Evolutionary conservation across 176 grass and related monocot species (phyloP), one percentile per base, ranked within the genome.

Genomic region (Secale cereale): DNA sequence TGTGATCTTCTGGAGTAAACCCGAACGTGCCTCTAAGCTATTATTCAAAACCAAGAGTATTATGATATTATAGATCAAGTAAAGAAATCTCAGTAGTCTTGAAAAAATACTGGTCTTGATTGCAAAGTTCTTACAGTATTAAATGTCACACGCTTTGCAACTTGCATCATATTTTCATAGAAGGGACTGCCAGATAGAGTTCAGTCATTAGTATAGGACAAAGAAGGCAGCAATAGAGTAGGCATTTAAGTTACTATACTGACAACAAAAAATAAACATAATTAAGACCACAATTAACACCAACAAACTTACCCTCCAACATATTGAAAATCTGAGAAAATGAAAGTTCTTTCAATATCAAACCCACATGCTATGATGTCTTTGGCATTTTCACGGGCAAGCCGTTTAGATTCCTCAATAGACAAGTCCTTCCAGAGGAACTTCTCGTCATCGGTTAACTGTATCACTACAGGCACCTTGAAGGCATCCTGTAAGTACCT

Each of bases 361-460:
- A 94, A 94, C 23, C 92, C 90, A 62, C 95, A 97, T 36, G 95
- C 95, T 83, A 97, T 97, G 60, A 97, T 94, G 78, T 97, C 95
- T 87, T 97, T 97, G 14, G 92, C 92, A 86, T 97, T 97, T 86
- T 98, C 91, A 80, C 89, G 92, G 54, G 91, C 92, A 78, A 98
- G 92, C 78, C 91, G 90, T 86, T 88, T 78, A 60, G 40, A 85
- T 79, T 98, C 92, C 80, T 80, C 85, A 56, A 91, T 32, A 15
- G 92, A 80, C 25, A 98, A 78, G 63, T 92, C 87, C 72, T 98
- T 98, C 91, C 91, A 94, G 61, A 93, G 77, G 67, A 79, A 94
- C 85, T 98, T 98, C 77, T 98, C 92, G 32, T 98, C 92, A 14
- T 94, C 95, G 46, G 95, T 98, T 65, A 98, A 85, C 35, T 98